Evolutionary conservation across 1,284 basidiomycete species (phyloP).

Genomic region (Tilletiopsis washingtonensis): DNA sequence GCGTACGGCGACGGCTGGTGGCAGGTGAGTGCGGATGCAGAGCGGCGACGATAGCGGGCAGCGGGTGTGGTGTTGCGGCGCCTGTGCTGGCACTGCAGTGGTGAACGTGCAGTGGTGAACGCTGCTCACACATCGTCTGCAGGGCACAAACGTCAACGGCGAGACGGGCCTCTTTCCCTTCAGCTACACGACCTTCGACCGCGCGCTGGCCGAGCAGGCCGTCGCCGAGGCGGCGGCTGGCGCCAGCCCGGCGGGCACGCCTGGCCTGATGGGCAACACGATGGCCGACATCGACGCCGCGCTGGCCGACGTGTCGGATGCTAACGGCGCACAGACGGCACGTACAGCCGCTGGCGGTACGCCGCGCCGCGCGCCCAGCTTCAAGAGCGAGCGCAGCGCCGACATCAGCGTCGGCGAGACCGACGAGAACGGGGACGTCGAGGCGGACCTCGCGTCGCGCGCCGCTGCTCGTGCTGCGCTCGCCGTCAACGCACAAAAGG

Average conservation of each 20-base stretch:
- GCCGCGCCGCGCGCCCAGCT: constrained; percentile 8
- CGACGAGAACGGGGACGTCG: constrained; percentile 21
- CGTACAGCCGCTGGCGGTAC: too few species aligned
- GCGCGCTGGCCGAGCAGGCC: constrained; percentile 22
- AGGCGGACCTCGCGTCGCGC: constrained; percentile 14
- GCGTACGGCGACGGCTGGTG: constrained; percentile 96
- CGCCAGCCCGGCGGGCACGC: background rate
- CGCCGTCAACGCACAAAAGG: constrained; percentile 39
- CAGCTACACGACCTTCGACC: constrained; percentile 62
- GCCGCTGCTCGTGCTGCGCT: constrained; percentile 40
- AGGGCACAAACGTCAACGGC: constrained; percentile 78
- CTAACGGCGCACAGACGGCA: too few species aligned
- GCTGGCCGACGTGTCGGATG: constrained; percentile 33
- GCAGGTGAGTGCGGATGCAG: constrained; percentile 64
- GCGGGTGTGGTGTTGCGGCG: too few species aligned
- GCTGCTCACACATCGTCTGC: too few species aligned
- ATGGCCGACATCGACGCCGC: constrained; percentile 47
- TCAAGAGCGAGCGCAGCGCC: constrained; percentile 26
- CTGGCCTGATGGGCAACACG: constrained; percentile 38
- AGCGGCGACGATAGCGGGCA: background rate
- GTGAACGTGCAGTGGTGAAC: too few species aligned
- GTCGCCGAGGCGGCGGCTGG: constrained; percentile 1
- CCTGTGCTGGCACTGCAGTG: too few species aligned
- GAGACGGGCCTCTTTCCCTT: constrained; percentile 83
- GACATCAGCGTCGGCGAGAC: constrained; percentile 13